A percentile compares a stretch with the other conserved stretches of the same genome.
Conservation (phyloP, 805 yeast species). For the Wickerhamiella alocasiicola region DNA sequence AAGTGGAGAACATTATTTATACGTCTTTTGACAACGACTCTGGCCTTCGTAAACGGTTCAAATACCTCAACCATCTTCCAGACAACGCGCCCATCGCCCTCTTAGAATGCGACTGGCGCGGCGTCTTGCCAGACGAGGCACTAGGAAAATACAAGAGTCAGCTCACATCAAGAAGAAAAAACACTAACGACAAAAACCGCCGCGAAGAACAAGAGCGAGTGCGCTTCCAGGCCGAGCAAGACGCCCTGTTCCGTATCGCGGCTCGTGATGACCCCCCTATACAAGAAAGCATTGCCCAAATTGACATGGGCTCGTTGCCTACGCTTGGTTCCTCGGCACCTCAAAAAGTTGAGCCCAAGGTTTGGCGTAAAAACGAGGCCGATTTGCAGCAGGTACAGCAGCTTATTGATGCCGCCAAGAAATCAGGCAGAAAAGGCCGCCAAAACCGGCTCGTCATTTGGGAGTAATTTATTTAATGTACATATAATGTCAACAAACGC, state of each 20-base stretch:
- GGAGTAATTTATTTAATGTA: constrained; percentile 6
- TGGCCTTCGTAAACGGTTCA: constrained; percentile 47
- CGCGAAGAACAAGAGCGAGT: constrained; percentile 23
- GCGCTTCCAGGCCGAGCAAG: constrained; percentile 28
- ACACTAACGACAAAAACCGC: constrained; percentile 17
- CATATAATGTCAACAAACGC: not conserved
- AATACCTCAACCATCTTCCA: constrained; percentile 73
- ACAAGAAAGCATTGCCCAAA: constrained; percentile 10
- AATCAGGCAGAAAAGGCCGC: constrained; percentile 4
- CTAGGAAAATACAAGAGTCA: constrained; percentile 21
- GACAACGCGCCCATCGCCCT: constrained; percentile 73
- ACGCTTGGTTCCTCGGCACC: constrained; percentile 14
- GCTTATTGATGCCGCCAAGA: constrained; percentile 12
- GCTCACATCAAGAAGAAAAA: constrained; percentile 19
- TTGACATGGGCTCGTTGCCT: constrained; percentile 18
- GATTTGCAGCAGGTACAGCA: constrained; percentile 15
- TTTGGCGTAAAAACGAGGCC: constrained; percentile 17
- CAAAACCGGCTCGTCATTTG: not conserved
- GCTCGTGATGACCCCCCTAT: constrained; percentile 18
- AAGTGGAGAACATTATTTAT: constrained; percentile 56
- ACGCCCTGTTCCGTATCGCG: constrained; percentile 27
- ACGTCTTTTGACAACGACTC: constrained; percentile 45
- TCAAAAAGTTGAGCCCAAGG: constrained; percentile 13
- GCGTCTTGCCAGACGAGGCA: constrained; percentile 26
- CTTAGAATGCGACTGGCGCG: constrained; percentile 73